Base-by-base conservation (phyloP, 2,329 filamentous ascomycete species). In the Massarina eburnea region DNA sequence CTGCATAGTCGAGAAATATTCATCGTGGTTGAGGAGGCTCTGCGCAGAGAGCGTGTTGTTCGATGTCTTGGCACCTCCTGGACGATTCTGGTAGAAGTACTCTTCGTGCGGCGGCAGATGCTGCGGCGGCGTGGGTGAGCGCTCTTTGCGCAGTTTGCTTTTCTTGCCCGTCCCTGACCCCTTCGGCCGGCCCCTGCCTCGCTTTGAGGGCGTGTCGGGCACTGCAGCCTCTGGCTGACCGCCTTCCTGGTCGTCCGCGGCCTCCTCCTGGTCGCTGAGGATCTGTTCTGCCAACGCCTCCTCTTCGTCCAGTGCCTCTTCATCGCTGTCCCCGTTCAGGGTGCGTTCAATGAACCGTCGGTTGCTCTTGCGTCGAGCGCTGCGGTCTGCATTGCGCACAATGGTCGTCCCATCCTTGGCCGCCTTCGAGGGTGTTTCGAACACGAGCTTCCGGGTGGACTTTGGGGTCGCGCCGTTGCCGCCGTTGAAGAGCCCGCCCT, bases 71-170 rank as follows among this genome's bases (percentile, higher is more conserved):
- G 83, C 78, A 3, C 84, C 80, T 2, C 89, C 91, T 0, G 89
- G 84, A 38, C 89, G 85, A 66, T 95, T 96, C 63, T 97, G 89
- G 63, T 86, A 89, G 69, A 99, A 97, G 74, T 95, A 99, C 55
- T 88, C 82, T 68, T 97, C 94, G 63, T 96, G 89, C 0, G 91
- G 79, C 4, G 91, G 88, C 2, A 97, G 79, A 59, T 96, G 82
- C 41, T 83, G 80, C 15, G 92, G 89, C 3, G 90, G 90, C 4
- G 88, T 91, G 1, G 88, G 88, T 6, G 88, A 89, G 45, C 82
- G 83, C 59, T 83, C 81, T 53, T 81, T 65, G 55, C 80, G 83
- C 0, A 82, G 81, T 61, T 80, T 73, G 39, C 77, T 79, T 57
- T 61, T 41, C 68, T 65, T 46, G n/a, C n/a, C n/a, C n/a, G n/a